These are phyloP conservation scores for Emericellopsis cladophorae DNA, from an alignment of 2,329 filamentous ascomycete species.

Conservation along the genomic window DNA sequence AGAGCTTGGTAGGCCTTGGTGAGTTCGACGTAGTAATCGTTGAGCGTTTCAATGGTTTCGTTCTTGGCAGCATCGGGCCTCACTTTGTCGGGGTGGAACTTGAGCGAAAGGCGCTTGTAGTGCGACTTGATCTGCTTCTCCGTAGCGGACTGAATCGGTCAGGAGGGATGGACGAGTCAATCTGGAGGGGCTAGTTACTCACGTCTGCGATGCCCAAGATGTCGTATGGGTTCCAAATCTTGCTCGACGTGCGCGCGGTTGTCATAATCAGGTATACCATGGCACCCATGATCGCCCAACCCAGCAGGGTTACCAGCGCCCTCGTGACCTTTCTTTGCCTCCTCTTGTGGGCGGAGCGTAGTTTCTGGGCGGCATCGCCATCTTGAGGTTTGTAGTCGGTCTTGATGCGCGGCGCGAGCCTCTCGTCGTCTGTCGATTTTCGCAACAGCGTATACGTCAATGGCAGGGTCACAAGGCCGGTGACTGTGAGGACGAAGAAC, in stretches of 20 bases:
- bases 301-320: slow-evolving; percentile 58
- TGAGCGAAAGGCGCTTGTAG: slow-evolving; percentile 77
- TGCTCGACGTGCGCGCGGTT: slow-evolving; percentile 56
- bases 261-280: slow-evolving; percentile 87
- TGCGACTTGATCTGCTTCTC: slow-evolving; percentile 89
- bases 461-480: slow-evolving; percentile 76
- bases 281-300: slow-evolving; percentile 74
- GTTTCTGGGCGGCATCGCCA: slow-evolving; percentile 68
- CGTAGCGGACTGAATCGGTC: slow-evolving; percentile 47
- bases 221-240: slow-evolving; percentile 95
- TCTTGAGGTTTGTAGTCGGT: slow-evolving; percentile 72
- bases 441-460: slow-evolving; percentile 81
- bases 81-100: slow-evolving; percentile 87
- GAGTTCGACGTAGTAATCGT: slow-evolving; percentile 82
- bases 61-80: slow-evolving; percentile 76
- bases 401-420: slow-evolving; percentile 70
- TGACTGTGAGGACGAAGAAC: slow-evolving; percentile 91
- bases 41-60: slow-evolving; percentile 74
- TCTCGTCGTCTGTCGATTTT: slow-evolving; percentile 63
- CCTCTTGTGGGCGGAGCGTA: slow-evolving; percentile 78
- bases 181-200: slow-evolving; percentile 13
- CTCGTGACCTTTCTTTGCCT: slow-evolving; percentile 84
- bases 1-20: slow-evolving; percentile 97
- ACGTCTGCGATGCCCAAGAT: slow-evolving; percentile 80
- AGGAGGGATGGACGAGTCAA: not conserved